A percentile compares a stretch with the other conserved stretches of the same genome.
phyloP scores from a whole-genome alignment of 2,329 filamentous ascomycete species.

The Trichoderma semiorbis region DNA sequence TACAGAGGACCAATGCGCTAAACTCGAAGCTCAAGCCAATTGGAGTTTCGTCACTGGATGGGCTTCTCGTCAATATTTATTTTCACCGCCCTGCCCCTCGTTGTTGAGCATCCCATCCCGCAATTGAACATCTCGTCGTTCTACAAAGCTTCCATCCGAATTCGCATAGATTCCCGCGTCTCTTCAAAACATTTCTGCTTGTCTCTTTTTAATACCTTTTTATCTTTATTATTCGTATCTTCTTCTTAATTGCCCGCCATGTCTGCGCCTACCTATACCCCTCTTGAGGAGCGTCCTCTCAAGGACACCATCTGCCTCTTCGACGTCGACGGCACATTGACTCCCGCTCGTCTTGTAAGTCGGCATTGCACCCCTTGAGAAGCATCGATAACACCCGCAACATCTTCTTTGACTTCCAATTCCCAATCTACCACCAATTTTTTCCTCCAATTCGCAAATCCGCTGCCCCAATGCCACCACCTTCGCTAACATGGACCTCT shows the following conservation, averaged over 20 bases:
- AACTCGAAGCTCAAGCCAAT: background rate
- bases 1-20: background rate
- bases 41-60: background rate
- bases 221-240: no score
- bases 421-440: background rate
- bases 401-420: background rate
- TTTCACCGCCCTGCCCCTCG: background rate
- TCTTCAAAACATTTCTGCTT: background rate
- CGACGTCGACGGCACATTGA: constrained; percentile 92
- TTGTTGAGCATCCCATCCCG: background rate
- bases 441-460: background rate
- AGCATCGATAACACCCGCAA: background rate
- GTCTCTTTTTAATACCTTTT: background rate
- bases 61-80: background rate
- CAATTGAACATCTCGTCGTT: background rate
- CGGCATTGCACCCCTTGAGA: background rate
- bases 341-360: constrained; percentile 71
- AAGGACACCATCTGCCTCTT: constrained; percentile 94
- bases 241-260: constrained; percentile 32
- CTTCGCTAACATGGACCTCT: background rate
- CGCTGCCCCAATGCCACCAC: background rate
- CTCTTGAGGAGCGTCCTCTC: constrained; percentile 77
- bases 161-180: background rate
- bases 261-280: constrained; percentile 56
- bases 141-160: background rate